Conservation (phyloP, 106 monocot species). For the Acorus gramineus region DNA sequence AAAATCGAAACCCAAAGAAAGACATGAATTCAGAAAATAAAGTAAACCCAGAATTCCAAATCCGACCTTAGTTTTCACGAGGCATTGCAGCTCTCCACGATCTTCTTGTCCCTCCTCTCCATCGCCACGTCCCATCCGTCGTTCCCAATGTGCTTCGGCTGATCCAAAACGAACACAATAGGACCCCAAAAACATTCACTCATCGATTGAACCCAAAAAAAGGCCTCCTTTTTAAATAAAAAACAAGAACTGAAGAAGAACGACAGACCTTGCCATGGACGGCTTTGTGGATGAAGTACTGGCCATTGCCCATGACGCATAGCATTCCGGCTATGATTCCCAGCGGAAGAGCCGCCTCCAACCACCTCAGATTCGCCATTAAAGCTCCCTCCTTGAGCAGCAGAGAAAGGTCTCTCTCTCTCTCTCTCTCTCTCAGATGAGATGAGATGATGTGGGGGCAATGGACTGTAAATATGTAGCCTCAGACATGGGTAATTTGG, state of each 20-base stretch:
- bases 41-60: background rate
- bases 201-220: background rate
- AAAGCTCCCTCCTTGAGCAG: too few species aligned
- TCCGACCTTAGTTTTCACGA: slow-evolving; percentile 36
- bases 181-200: background rate
- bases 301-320: slow-evolving; percentile 85
- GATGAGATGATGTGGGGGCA: too few species aligned
- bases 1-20: background rate
- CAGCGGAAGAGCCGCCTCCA: slow-evolving; percentile 89
- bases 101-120: slow-evolving; percentile 91
- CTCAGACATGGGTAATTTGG: too few species aligned
- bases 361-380: slow-evolving; percentile 52
- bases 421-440: too few species aligned
- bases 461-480: too few species aligned
- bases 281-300: slow-evolving; percentile 89
- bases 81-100: slow-evolving; percentile 31
- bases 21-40: background rate
- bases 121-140: slow-evolving; percentile 92
- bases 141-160: slow-evolving; percentile 96
- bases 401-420: too few species aligned
- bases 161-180: background rate
- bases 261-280: slow-evolving; percentile 34
- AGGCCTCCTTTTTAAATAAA: background rate
- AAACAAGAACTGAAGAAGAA: slow-evolving; percentile 3
- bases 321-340: slow-evolving; percentile 98